Conservation (phyloP, 2,329 filamentous ascomycete species). For the Calonectria naviculata region DNA sequence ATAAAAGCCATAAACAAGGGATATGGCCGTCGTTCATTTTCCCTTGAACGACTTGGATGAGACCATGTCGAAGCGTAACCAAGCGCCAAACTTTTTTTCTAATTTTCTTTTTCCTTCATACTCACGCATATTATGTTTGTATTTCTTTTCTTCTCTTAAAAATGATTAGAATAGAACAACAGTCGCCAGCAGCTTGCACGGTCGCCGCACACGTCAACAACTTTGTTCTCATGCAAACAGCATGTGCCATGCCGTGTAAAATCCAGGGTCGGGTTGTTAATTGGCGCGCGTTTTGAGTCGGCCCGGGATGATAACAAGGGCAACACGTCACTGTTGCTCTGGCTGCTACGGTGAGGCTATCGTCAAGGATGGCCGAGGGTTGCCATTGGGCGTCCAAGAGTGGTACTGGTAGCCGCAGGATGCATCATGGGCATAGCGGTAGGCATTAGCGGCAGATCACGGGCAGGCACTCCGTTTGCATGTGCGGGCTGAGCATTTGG, state of each 20-base stretch:
- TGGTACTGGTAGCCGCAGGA: neutral
- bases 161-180: neutral
- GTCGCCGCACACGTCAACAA: neutral
- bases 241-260: neutral
- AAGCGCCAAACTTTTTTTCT: neutral
- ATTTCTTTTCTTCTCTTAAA: too few species aligned
- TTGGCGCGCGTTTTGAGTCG: slow-evolving; percentile 1
- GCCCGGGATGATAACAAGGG: slow-evolving; percentile 3
- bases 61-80: neutral
- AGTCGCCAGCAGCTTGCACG: neutral
- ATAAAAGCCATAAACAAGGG: neutral
- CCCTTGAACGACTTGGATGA: neutral
- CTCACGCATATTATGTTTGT: too few species aligned
- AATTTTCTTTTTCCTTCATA: neutral
- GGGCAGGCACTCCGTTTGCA: neutral
- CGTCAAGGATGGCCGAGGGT: neutral
- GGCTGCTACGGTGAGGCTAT: neutral
- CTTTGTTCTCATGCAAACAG: neutral
- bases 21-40: neutral
- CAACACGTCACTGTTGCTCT: neutral
- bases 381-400: neutral
- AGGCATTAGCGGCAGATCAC: slow-evolving; percentile 5
- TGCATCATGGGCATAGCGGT: neutral
- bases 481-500: neutral
- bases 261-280: neutral